Evolutionary conservation across 1,284 basidiomycete genomes (phyloP).

Genomic region (Rhizoctonia solani): DNA sequence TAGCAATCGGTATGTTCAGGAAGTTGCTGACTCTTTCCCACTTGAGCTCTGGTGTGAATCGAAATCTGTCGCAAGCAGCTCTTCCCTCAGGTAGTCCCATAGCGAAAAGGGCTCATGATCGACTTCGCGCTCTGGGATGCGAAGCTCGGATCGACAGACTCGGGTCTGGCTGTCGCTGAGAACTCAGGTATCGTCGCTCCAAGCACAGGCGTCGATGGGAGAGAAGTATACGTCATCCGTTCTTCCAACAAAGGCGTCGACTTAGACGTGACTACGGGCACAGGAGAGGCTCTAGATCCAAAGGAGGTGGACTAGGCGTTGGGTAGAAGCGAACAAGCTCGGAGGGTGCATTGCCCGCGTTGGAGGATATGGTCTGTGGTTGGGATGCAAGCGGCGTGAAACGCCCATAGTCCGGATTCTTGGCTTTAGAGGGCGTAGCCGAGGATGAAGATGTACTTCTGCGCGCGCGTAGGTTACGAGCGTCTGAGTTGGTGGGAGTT

Average conservation of each 20-base stretch:
- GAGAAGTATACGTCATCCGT: conserved; percentile 58
- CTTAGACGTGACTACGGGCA: not conserved
- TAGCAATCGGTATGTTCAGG: conserved; percentile 86
- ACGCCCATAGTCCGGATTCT: conserved; percentile 22
- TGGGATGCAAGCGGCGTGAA: conserved; percentile 27
- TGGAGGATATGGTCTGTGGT: conserved; percentile 5
- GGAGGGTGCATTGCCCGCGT: too few relatives aligned
- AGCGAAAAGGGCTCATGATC: conserved; percentile 66
- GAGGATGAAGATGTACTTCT: too few relatives aligned
- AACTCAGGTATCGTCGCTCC: conserved; percentile 33
- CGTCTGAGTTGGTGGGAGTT: too few relatives aligned
- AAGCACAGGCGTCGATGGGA: conserved; percentile 63
- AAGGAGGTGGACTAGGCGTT: conserved; percentile 20
- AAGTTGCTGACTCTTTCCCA: conserved; percentile 99
- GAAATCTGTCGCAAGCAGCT: conserved; percentile 86
- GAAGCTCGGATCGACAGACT: not conserved
- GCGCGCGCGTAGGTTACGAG: too few relatives aligned
- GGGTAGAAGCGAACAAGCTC: too few relatives aligned
- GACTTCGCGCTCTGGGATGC: not conserved
- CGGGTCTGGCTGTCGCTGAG: not conserved
- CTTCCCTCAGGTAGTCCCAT: conserved; percentile 90
- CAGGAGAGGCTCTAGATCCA: not conserved
- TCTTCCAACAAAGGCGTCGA: not conserved
- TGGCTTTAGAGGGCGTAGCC: too few relatives aligned
- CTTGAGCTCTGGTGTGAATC: conserved; percentile 92